These are phyloP conservation scores for Aspergillus sclerotioniger DNA, from an alignment of 495 filamentous ascomycete genomes.

Conservation along the genomic window DNA sequence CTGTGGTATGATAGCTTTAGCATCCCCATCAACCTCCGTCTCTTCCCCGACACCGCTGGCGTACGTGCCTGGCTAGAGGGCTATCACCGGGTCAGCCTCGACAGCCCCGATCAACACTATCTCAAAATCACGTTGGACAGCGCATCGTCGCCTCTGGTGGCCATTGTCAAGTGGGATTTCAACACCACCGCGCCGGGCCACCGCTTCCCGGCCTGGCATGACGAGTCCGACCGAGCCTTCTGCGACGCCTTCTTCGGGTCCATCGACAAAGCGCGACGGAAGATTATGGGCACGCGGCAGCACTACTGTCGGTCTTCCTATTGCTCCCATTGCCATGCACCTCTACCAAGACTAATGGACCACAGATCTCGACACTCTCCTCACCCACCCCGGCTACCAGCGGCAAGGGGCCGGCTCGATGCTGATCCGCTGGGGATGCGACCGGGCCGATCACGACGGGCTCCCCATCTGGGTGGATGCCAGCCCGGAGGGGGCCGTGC, in stretches of 20 bases:
- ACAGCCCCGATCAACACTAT: conserved; percentile 20
- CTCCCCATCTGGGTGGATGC: conserved; percentile 24
- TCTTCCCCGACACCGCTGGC: conserved; percentile 25
- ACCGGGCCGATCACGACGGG: conserved; percentile 31
- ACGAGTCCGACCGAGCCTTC: conserved; percentile 9
- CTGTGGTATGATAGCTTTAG: conserved; percentile 22
- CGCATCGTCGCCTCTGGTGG: conserved; percentile 1
- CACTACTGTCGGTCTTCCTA: conserved; percentile 19
- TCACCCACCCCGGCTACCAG: conserved; percentile 42
- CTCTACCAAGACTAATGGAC: background rate
- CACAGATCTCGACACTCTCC: conserved; percentile 42
- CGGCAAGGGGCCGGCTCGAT: conserved; percentile 45
- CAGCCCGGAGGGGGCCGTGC: conserved; percentile 10
- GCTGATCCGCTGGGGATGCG: conserved; percentile 48
- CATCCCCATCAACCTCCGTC: conserved; percentile 9
- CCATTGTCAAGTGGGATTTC: conserved; percentile 27
- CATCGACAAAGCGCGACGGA: conserved; percentile 6
- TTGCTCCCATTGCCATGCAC: background rate
- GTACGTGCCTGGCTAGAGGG: conserved; percentile 23
- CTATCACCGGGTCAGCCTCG: conserved; percentile 14
- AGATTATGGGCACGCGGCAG: conserved; percentile 10
- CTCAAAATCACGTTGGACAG: conserved; percentile 19
- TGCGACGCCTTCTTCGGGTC: conserved; percentile 15
- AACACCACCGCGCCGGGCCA: conserved; percentile 6
- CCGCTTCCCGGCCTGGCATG: conserved; percentile 19